Base-by-base conservation (phyloP, 768 basidiomycete genomes). In the Chalciporus piperatus region DNA sequence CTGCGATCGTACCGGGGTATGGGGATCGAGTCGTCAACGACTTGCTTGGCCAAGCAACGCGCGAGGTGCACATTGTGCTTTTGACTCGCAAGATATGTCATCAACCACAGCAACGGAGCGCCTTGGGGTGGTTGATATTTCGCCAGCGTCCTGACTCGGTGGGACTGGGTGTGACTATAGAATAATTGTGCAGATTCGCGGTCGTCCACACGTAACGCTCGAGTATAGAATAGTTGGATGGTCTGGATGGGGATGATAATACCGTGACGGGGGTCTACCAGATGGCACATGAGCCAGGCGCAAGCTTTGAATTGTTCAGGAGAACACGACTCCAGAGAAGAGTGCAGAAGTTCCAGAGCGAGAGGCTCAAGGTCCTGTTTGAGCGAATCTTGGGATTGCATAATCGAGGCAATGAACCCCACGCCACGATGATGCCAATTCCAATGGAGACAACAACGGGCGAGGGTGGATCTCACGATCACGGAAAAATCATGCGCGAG, bases 371-470 rank as follows among this genome's bases (percentile, higher is more conserved):
- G 25, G 23, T 58, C 56, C 13, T 51, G 51, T 41, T 56, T 62
- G 39, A 60, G 50, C 4, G 58, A 53, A 50, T 62, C 55, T 50
- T 55, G 59, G 20, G 59, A 60, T 40, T 60, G 48, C 47, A 70
- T 55, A 48, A 63, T 62, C 6, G 62, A 55, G 3, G 59, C 61
- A 40, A 83, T 60, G 27, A 83, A 64, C 8, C 50, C 58, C 12
- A 72, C 61, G 2, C 79, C 80, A 35, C 74, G 68, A 23, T 59
- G 48, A 44, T 71, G 67, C 81, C 80, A 84, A 38, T 75, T 70
- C 79, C 80, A 84, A 55, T 77, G 71, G 35, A 82, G 58, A 54
- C 80, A 77, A 7, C 84, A 72, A 41, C 76, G 75, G 10, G 79
- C 71, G 30, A 85, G 61, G 12, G 79, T 73, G 22, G 76, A 70